Evolutionary conservation across 139 green algal genomes (phyloP).

Genomic region (Coelastrella sp.): DNA sequence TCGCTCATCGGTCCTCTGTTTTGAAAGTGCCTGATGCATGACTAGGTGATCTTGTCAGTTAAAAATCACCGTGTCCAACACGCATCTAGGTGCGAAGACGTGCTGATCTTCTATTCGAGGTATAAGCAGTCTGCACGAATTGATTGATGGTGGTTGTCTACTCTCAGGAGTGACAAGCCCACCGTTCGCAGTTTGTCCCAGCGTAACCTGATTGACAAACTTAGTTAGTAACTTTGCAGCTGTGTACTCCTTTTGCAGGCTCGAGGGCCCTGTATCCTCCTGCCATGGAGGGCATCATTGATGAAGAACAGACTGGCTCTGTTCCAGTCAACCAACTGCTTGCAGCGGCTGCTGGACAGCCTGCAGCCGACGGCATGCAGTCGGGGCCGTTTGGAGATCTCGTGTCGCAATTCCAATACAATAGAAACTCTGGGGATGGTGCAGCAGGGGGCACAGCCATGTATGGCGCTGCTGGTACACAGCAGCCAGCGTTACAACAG

Average conservation of each 20-base stretch:
- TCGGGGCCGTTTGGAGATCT: slow-evolving; percentile 21
- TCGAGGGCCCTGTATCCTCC: background rate
- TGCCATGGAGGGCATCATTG: slow-evolving; percentile 39
- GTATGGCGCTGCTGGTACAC: background rate
- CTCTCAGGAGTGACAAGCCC: background rate
- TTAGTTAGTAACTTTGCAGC: too few relatives aligned
- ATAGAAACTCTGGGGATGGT: background rate
- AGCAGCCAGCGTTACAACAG: slow-evolving; percentile 23
- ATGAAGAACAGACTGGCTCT: slow-evolving; percentile 26
- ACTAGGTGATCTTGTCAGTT: background rate
- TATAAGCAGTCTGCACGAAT: background rate
- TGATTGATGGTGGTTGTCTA: background rate
- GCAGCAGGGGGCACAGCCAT: background rate
- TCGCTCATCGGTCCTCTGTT: background rate
- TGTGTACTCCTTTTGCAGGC: background rate
- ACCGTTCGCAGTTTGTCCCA: background rate
- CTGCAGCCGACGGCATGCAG: background rate
- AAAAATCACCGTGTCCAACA: background rate
- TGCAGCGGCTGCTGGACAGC: slow-evolving; percentile 3
- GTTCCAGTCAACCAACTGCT: slow-evolving; percentile 20
- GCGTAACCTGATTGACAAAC: too few relatives aligned
- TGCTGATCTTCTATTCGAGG: background rate
- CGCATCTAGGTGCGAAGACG: background rate
- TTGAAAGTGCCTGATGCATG: background rate
- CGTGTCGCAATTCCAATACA: slow-evolving; percentile 28